Conservation (phyloP, 306 rosid species). For the Rosa rugosa region DNA sequence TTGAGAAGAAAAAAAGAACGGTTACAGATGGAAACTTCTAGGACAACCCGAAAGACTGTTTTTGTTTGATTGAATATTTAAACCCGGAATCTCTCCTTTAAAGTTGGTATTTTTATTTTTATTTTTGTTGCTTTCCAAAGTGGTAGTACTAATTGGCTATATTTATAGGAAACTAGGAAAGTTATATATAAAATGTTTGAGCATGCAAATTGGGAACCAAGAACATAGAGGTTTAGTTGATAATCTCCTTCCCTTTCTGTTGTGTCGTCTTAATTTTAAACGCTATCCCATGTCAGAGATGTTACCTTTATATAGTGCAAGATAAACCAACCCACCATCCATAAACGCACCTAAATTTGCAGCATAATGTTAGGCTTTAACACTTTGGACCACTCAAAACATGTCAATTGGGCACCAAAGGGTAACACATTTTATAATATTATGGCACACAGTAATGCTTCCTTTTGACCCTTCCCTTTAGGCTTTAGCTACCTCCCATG, state of each 20-base stretch:
- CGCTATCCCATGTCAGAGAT: background rate
- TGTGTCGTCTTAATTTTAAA: background rate
- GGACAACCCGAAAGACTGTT: background rate
- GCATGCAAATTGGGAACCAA: background rate
- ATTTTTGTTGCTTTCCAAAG: background rate
- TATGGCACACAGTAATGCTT: background rate
- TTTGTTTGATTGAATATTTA: no score
- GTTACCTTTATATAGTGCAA: background rate
- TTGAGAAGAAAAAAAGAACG: no score
- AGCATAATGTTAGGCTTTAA: slow-evolving; percentile 29
- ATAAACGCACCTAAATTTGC: slow-evolving; percentile 9
- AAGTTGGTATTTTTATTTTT: background rate
- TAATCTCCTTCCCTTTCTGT: background rate
- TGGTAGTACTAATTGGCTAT: background rate
- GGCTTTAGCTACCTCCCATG: background rate
- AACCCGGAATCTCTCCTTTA: background rate
- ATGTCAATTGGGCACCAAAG: slow-evolving; percentile 16
- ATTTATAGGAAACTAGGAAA: background rate
- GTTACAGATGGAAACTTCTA: no score
- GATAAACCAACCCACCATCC: slow-evolving; percentile 15
- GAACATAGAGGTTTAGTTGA: background rate
- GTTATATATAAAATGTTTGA: background rate
- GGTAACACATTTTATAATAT: background rate
- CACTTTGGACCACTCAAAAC: slow-evolving; percentile 21
- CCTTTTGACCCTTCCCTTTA: slow-evolving; percentile 9